A percentile compares a stretch with the other conserved stretches of the same genome.
These are phyloP conservation scores for Sonneratia caseolaris DNA, from an alignment of 345 rosid species.

Conservation along the genomic window DNA sequence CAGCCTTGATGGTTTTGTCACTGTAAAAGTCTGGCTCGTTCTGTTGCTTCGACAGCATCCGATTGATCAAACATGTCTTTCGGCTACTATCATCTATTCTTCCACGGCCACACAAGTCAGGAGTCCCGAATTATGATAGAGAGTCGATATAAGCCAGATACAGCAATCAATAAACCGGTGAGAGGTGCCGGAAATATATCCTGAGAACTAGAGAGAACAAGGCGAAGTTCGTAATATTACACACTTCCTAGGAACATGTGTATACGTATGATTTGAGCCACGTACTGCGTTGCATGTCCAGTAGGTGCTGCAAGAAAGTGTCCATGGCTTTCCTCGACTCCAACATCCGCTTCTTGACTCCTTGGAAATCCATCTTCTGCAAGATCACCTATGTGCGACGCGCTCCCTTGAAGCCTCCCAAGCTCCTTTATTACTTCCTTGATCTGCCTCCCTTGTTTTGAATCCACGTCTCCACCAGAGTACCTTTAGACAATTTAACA, in stretches of 20 bases:
- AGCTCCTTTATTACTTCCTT: background rate
- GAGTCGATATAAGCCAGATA: too few relatives aligned
- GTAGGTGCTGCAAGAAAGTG: background rate
- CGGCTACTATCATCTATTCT: background rate
- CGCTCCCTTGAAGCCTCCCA: background rate
- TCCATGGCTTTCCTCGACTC: background rate
- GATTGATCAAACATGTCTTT: conserved; percentile 2
- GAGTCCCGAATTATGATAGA: too few relatives aligned
- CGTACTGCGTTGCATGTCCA: too few relatives aligned
- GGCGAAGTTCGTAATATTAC: too few relatives aligned
- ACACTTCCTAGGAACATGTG: too few relatives aligned
- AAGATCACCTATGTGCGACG: background rate
- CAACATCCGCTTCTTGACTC: conserved; percentile 8
- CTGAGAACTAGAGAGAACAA: too few relatives aligned
- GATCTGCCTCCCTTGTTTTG: background rate
- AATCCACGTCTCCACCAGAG: background rate
- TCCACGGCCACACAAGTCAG: too few relatives aligned
- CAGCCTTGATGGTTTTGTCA: conserved; percentile 2
- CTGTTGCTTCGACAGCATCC: conserved; percentile 6
- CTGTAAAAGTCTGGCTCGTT: conserved; percentile 8
- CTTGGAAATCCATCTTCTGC: background rate
- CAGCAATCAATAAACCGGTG: too few relatives aligned
- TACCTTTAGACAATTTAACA: background rate
- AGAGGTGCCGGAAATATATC: too few relatives aligned
- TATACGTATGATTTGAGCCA: too few relatives aligned